A percentile compares a stretch with the other conserved stretches of the same genome.
Conservation (phyloP, 2,329 filamentous ascomycete genomes). For the Cephalotrichum gorgonifer region DNA sequence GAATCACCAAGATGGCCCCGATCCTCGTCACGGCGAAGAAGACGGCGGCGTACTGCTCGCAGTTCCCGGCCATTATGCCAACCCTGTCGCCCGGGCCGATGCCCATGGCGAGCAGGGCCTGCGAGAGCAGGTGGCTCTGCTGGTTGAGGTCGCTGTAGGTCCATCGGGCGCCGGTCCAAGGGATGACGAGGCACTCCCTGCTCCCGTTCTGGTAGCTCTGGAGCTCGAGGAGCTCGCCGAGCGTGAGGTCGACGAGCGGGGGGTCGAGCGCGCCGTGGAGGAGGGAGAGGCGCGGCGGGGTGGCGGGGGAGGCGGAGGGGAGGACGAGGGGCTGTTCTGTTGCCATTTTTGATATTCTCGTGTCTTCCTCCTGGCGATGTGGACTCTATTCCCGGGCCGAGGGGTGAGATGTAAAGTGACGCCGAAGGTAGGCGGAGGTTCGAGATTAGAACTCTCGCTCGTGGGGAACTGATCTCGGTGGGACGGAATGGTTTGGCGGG, state of each 20-base stretch:
- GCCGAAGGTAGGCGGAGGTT: too few relatives aligned
- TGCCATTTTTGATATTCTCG: constrained; percentile 13
- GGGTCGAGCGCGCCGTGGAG: constrained; percentile 60
- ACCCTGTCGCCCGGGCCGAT: constrained; percentile 60
- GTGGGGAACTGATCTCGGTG: too few relatives aligned
- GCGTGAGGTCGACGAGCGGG: constrained; percentile 58
- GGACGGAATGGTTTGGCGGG: too few relatives aligned
- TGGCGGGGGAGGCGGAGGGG: constrained; percentile 15
- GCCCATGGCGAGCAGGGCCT: constrained; percentile 56
- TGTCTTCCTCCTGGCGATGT: too few relatives aligned
- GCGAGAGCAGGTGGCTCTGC: constrained; percentile 50
- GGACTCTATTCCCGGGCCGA: too few relatives aligned
- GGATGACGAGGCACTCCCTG: constrained; percentile 60
- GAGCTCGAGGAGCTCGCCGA: constrained; percentile 62
- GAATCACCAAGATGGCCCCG: constrained; percentile 60
- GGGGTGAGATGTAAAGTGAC: too few relatives aligned
- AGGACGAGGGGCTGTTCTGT: constrained; percentile 14
- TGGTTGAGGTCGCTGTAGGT: constrained; percentile 56
- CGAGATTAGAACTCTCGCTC: too few relatives aligned
- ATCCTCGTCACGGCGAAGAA: constrained; percentile 63
- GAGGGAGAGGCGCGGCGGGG: constrained; percentile 39
- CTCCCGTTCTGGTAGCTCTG: constrained; percentile 57
- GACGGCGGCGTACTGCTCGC: constrained; percentile 70
- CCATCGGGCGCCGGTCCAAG: constrained; percentile 68
- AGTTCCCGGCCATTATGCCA: constrained; percentile 67